These are phyloP conservation scores for Colletotrichum truncatum DNA, from an alignment of 2,329 filamentous ascomycete species.

Conservation along the genomic window DNA sequence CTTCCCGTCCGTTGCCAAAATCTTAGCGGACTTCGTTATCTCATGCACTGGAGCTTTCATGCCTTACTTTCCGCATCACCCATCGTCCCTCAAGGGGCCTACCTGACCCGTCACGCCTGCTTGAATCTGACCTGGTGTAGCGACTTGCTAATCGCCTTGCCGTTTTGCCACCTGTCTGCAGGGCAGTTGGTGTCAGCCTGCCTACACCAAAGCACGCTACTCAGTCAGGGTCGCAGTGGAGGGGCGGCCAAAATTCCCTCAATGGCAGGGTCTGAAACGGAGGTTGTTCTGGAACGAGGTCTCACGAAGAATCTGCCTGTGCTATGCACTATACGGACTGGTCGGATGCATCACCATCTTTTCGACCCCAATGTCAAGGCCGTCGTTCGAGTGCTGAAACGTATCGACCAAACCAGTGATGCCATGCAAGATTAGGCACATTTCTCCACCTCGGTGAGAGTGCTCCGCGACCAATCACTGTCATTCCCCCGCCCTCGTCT, in stretches of 20 bases:
- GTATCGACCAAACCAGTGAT: not conserved
- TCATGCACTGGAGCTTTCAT: not conserved
- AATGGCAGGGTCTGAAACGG: conserved; percentile 25
- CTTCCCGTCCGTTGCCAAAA: conserved; percentile 13
- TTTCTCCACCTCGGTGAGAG: conserved; percentile 28
- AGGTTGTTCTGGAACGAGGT: not conserved
- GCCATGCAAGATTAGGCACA: conserved; percentile 29
- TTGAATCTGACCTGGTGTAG: not conserved
- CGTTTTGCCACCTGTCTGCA: not conserved
- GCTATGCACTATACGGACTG: not conserved
- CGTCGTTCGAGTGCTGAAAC: not conserved
- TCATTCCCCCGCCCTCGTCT: not conserved
- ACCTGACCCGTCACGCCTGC: not conserved
- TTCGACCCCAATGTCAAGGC: not conserved
- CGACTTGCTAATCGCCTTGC: not conserved
- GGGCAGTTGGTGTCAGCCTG: not conserved
- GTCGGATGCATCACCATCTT: not conserved
- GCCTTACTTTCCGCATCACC: not conserved
- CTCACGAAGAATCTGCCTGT: not conserved
- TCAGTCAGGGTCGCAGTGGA: not conserved
- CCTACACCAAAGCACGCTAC: not conserved
- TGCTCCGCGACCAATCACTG: conserved; percentile 4
- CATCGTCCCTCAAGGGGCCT: not conserved
- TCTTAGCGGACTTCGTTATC: conserved; percentile 10
- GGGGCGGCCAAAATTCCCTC: not conserved